Evolutionary conservation across 345 rosid genomes (phyloP).

Genomic region (Arabidopsis suecica): DNA sequence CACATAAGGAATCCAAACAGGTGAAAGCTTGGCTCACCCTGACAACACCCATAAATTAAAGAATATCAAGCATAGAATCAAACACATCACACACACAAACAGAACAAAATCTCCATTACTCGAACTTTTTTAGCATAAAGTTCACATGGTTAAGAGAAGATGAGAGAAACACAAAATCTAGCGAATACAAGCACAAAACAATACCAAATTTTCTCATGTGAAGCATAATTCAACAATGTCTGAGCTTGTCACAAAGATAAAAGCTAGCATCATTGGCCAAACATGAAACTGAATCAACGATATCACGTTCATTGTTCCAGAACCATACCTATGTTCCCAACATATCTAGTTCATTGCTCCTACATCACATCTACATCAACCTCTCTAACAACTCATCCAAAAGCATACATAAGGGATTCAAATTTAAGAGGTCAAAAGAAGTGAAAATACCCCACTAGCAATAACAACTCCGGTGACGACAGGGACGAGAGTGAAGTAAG

Average conservation of each 20-base stretch:
- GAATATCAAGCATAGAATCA: constrained; percentile 3
- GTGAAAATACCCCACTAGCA: constrained; percentile 91
- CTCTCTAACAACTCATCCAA: constrained; percentile 10
- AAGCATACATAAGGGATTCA: background rate
- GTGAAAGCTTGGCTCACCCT: constrained; percentile 99
- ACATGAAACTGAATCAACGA: constrained; percentile 15
- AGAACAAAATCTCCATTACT: background rate
- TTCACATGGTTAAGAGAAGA: background rate
- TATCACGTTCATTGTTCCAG: background rate
- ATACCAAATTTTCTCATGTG: background rate
- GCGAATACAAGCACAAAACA: background rate
- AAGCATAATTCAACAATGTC: background rate
- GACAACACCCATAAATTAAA: constrained; percentile 15
- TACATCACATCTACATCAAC: background rate
- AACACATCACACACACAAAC: background rate
- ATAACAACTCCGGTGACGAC: constrained; percentile 95
- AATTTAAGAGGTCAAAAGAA: background rate
- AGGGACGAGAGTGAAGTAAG: constrained; percentile 85
- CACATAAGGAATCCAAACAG: constrained; percentile 97
- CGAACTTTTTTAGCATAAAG: background rate
- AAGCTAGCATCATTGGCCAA: background rate
- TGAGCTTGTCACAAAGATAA: background rate
- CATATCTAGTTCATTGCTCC: background rate
- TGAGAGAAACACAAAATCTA: background rate
- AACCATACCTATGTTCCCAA: background rate